Evolutionary conservation across 164 flowering plant species (phyloP).

Genomic region (Nymphaea thermarum): DNA sequence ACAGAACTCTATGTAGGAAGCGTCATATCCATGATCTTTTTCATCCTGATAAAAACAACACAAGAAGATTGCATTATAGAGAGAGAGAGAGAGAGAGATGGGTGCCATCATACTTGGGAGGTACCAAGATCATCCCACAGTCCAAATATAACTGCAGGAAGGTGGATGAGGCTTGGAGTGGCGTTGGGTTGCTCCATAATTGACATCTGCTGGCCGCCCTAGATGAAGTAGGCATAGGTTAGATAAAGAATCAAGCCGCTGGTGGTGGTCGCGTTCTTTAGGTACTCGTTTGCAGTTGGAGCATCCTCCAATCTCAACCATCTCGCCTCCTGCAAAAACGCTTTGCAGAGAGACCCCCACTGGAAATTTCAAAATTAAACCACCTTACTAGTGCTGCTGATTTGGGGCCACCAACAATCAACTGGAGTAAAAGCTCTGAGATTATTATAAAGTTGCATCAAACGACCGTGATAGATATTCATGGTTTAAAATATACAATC

Average conservation of each 20-base stretch:
- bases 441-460: too few species aligned
- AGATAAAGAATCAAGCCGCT: not conserved
- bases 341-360: not conserved
- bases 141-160: too few species aligned
- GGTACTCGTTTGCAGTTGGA: not conserved
- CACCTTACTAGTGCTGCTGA: too few species aligned
- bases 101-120: not conserved
- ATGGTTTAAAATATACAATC: too few species aligned
- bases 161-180: not conserved
- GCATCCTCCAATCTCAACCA: not conserved
- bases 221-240: not conserved
- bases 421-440: too few species aligned
- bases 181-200: not conserved
- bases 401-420: too few species aligned
- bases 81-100: too few species aligned
- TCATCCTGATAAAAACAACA: too few species aligned
- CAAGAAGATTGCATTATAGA: too few species aligned
- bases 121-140: not conserved
- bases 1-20: too few species aligned
- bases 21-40: too few species aligned
- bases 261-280: not conserved
- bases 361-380: not conserved
- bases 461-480: too few species aligned
- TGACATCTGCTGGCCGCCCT: not conserved
- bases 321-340: not conserved